Percentiles rank a stretch among this genome's conserved stretches.
These are phyloP conservation scores for Vanderwaltozyma verrucispora DNA, from an alignment of 805 yeast species.

Conservation along the genomic window DNA sequence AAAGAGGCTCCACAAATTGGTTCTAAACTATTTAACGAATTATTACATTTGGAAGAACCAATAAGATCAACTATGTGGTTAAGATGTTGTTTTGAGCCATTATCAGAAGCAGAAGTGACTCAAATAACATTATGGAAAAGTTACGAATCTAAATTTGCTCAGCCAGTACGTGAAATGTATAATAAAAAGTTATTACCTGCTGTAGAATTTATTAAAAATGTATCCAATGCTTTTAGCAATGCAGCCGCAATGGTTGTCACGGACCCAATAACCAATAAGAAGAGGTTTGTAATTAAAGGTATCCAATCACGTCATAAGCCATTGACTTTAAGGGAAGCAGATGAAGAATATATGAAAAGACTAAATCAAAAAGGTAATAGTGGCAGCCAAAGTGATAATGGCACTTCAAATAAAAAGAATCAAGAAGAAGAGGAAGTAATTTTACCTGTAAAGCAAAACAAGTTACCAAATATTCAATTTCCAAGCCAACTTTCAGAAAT, in stretches of 20 bases:
- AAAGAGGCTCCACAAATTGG: constrained; percentile 52
- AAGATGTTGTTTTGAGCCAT: constrained; percentile 80
- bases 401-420: not conserved
- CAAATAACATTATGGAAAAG: constrained; percentile 95
- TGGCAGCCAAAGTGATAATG: not conserved
- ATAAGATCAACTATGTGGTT: constrained; percentile 90
- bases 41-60: constrained; percentile 69
- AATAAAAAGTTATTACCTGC: constrained; percentile 71
- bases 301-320: constrained; percentile 72
- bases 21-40: constrained; percentile 42
- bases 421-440: constrained; percentile 3
- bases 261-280: constrained; percentile 48
- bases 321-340: constrained; percentile 39
- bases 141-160: constrained; percentile 78
- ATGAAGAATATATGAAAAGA: constrained; percentile 10
- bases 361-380: not conserved
- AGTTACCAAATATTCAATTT: constrained; percentile 20
- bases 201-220: constrained; percentile 93
- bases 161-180: constrained; percentile 37
- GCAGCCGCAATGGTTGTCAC: constrained; percentile 90
- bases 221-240: constrained; percentile 74
- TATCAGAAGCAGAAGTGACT: constrained; percentile 72
- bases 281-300: constrained; percentile 87
- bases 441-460: constrained; percentile 16
- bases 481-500: constrained; percentile 25